Base-by-base conservation (phyloP, 2,329 filamentous ascomycete genomes). In the Nakataea oryzae region DNA sequence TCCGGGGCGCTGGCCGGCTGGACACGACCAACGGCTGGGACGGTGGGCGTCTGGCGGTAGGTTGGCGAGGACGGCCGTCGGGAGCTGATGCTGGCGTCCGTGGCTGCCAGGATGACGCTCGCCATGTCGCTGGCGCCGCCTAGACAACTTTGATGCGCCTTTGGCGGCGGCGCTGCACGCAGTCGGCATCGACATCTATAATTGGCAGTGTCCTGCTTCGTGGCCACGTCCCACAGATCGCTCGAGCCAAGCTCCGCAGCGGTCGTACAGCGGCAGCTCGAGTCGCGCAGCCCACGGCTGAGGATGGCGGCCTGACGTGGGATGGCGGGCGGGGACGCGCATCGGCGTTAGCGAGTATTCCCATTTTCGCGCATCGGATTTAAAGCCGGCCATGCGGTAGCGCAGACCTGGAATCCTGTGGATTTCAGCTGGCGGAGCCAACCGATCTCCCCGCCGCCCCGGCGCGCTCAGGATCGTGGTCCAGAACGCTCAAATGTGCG, bases 11-110 rank as follows among this genome's bases (percentile, higher is more conserved):
- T 67, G 73, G 61, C 71, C 83, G 1, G 63, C 81, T 1, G 69
- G 86, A 26, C 86, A 89, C 67, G 0, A 76, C 87, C 62, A 84
- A 80, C 61, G 86, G 86, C 1, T 86, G 28, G 71, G 74, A 0
- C 74, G 77, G 0, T 74, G 74, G 32, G 71, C 80, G 0, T 82
- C 86, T 66, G 84, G 85, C 1, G 85, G 86, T 1, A 76, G 74
- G 0, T 58, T 84, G 0, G 78, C 79, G 2, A 77, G 86, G 66
- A 50, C 34, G 3, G 54, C n/a, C 24, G 21, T 61, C 21, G 60
- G 29, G 3, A 77, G 0, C 67, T 84, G 0, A 77, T 72, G 1
- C 74, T 83, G 34, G 68, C 77, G 9, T 81, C 81, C 1, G 74
- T 61, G 17, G 8, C 24, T 13, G 59, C 59, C 28, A 57, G 54